phyloP scores from a whole-genome alignment of 441 rosid genomes.

The Jatropha podagrica region DNA sequence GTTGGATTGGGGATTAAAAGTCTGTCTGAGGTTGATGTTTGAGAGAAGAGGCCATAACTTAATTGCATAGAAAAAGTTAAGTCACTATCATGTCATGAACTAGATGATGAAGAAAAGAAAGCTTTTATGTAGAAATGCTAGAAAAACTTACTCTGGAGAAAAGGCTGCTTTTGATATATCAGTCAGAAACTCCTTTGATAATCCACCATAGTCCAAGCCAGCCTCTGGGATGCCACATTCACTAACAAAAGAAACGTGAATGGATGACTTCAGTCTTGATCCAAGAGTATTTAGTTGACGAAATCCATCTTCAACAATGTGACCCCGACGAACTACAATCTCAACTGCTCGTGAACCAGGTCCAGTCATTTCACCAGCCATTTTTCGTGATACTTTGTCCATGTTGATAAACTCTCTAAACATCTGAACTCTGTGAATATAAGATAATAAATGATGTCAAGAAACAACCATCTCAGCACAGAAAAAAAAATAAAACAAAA shows the following conservation, averaged over 20 bases:
- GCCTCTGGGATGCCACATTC: conserved; percentile 99
- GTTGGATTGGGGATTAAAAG: conserved; percentile 84
- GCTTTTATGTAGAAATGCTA: conserved; percentile 16
- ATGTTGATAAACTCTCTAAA: conserved; percentile 91
- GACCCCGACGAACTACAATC: conserved; percentile 92
- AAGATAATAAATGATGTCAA: conserved; percentile 27
- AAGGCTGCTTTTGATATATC: conserved; percentile 95
- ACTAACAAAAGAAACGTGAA: conserved; percentile 96
- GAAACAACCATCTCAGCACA: conserved; percentile 18
- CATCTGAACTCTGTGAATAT: conserved; percentile 80
- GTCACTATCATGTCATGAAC: conserved; percentile 14
- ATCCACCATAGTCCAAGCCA: conserved; percentile 98
- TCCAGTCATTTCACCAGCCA: conserved; percentile 86
- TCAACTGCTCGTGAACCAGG: conserved; percentile 91
- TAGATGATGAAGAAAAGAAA: conserved; percentile 19
- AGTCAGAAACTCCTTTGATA: conserved; percentile 94
- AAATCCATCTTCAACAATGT: conserved; percentile 95
- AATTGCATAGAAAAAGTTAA: conserved; percentile 23
- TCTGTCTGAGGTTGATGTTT: conserved; percentile 83
- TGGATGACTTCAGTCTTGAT: conserved; percentile 85
- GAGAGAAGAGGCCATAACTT: conserved; percentile 92
- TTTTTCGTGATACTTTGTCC: conserved; percentile 90
- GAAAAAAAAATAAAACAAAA: conserved; percentile 16
- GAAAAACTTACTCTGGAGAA: conserved; percentile 81
- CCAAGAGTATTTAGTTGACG: conserved; percentile 81